Evolutionary conservation across 805 yeast genomes (phyloP).

Genomic region (Candida saitoana): DNA sequence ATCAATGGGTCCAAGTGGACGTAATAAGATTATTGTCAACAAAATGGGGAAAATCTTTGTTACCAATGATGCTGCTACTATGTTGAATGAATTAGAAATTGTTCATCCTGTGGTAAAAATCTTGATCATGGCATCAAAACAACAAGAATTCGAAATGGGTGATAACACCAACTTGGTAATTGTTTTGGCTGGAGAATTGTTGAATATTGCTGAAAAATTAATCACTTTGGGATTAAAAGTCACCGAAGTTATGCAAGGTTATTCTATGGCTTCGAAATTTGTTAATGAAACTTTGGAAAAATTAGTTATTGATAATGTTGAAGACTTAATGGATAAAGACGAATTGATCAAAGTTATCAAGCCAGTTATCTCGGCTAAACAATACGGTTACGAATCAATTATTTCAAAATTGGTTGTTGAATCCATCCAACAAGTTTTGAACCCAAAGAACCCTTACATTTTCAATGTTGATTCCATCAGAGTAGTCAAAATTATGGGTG

Average conservation of each 20-base stretch:
- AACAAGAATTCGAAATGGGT: constrained; percentile 96
- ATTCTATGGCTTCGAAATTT: constrained; percentile 76
- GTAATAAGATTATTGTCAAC: constrained; percentile 93
- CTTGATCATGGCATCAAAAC: constrained; percentile 93
- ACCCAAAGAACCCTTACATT: constrained; percentile 55
- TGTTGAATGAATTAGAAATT: constrained; percentile 86
- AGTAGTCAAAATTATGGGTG: constrained; percentile 96
- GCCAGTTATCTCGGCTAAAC: constrained; percentile 91
- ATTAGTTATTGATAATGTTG: constrained; percentile 58
- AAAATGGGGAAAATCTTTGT: constrained; percentile 79
- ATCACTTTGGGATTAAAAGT: constrained; percentile 83
- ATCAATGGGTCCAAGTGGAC: constrained; percentile 96
- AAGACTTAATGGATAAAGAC: constrained; percentile 48
- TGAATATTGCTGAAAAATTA: constrained; percentile 81
- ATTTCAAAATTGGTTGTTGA: constrained; percentile 77
- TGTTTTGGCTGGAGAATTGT: constrained; percentile 87
- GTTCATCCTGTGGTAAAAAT: constrained; percentile 97
- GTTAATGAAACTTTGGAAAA: constrained; percentile 66
- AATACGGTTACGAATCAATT: constrained; percentile 80
- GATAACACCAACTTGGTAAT: constrained; percentile 92
- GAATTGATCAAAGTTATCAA: constrained; percentile 69
- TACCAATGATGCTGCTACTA: constrained; percentile 98
- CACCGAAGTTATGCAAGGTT: constrained; percentile 91
- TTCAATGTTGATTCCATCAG: constrained; percentile 93
- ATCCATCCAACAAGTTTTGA: constrained; percentile 72